These are phyloP conservation scores for Wickerhamiella spandovensis DNA, from an alignment of 805 yeast genomes.

Conservation along the genomic window DNA sequence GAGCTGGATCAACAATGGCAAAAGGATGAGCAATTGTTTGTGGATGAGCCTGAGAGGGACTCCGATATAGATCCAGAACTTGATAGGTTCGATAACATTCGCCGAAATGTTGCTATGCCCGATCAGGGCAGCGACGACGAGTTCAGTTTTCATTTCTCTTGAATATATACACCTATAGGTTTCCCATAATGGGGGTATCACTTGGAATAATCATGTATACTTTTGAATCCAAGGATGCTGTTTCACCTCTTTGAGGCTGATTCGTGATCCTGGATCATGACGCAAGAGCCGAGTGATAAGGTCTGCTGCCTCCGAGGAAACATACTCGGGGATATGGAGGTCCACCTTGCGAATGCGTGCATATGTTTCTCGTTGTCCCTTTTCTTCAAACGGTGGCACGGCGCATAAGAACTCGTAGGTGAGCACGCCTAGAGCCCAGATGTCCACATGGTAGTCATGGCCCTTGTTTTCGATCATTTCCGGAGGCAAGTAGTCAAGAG, in stretches of 20 bases:
- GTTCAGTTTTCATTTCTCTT: conserved; percentile 16
- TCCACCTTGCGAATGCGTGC: conserved; percentile 69
- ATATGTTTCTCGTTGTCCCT: conserved; percentile 56
- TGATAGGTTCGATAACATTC: background rate
- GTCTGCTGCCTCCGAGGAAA: conserved; percentile 65
- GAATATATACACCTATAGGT: conserved; percentile 6
- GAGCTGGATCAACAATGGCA: background rate
- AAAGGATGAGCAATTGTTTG: background rate
- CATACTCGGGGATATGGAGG: conserved; percentile 53
- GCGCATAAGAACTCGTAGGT: conserved; percentile 82
- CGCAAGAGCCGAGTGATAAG: conserved; percentile 49
- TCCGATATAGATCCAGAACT: background rate
- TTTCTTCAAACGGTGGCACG: conserved; percentile 83
- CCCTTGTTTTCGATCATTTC: conserved; percentile 80
- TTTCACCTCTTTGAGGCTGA: conserved; percentile 45
- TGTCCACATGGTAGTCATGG: conserved; percentile 68
- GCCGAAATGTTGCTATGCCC: background rate
- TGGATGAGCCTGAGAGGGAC: background rate
- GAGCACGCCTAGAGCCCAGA: conserved; percentile 86
- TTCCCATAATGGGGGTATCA: too few relatives aligned
- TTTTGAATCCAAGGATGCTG: conserved; percentile 72
- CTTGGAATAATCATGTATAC: conserved; percentile 32
- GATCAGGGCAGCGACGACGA: conserved; percentile 14
- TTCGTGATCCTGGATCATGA: conserved; percentile 56
- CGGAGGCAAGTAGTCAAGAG: conserved; percentile 88